Base-by-base conservation (phyloP, 2,329 filamentous ascomycete genomes). In the Botrytis tulipae region DNA sequence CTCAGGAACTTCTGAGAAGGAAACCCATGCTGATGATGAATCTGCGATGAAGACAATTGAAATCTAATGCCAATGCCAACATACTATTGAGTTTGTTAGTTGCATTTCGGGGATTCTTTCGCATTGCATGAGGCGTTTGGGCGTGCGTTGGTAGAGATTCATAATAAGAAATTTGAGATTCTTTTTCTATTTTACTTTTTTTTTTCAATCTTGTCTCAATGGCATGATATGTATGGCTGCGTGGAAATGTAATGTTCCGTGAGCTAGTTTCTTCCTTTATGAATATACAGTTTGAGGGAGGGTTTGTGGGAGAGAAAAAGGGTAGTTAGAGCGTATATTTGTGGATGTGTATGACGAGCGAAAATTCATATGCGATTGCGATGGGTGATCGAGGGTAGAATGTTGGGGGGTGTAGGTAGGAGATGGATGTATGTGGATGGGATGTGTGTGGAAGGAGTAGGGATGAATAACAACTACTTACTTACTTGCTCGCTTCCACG, bases 31-130 rank as follows among this genome's bases (percentile, higher is more conserved):
- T 71, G 79, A 81, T 73, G 80, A 81, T 74, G 80, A 81, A 61
- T 74, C 73, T 54, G 78, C 77, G 72, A 82, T 82, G 80, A 82
- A 82, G 76, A 81, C 80, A 73, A 81, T 82, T 73, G 80, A 81
- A 74, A 82, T 82, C 70, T 82, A 77, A 78, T 71, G 62, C 57
- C 65, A 70, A 59, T 61, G 54, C 42, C 37, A 32, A 46, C 51
- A 70, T 9, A 44, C 44, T 32, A n/a, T 70, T 60, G 29, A 65
- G 71, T 73, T 63, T 44, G 72, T 57, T 29, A 61, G 48, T 59
- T 42, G 48, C 65, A 46, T 71, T 71, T 16, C 29, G 48, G 44
- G 57, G 71, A 54, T 73, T 48, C 35, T 62, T 57, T 71, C 44
- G 42, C 70, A 71, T 71, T 71, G 44, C 42, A 65, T 65, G 70